Evolutionary conservation across 2,329 filamentous ascomycete genomes (phyloP), one percentile per base, ranked within the genome.

Genomic region (Talaromyces sp.): DNA sequence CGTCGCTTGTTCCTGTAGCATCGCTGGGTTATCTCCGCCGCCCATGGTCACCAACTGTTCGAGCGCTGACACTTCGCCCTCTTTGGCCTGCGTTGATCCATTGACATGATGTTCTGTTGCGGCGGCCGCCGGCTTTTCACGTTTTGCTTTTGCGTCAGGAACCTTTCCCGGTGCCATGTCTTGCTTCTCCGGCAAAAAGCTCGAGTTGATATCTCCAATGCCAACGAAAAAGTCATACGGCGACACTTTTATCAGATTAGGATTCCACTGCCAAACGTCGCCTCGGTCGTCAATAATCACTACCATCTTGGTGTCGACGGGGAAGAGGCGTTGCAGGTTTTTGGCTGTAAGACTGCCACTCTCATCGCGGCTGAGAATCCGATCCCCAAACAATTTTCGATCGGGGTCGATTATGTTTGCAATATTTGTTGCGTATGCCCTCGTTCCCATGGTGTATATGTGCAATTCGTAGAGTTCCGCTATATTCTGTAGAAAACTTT

Each of bases 181-280:
- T 62, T 80, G 79, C 64, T 85, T 86, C 74, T 96, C 96, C 0
- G 94, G 94, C 57, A 99, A 75, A 71, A 97, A 99, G 71, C 91
- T 96, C 12, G 93, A 95, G 78, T 99, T 99, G 80, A 99, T 99
- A 74, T 99, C 94, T 63, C 94, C 94, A 64, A 97, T 96, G 17
- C 94, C 94, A 60, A 95, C 91, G 78, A 97, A 99, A 76, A 99
- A 99, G 73, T 97, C 93, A 73, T 96, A 99, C 0, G 93, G 91
- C 1, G 88, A 87, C 35, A 99, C 94, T 72, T 96, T 96, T 77
- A 99, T 91, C 38, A 99, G 83, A 69, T 99, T 97, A 5, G 89
- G 85, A 67, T 89, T 88, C 82, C 96, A 97, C 66, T 88, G 86
- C 94, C 94, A 99, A 8, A 99, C 93, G 72, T 99, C 94, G 57